Percentiles rank a stretch among this genome's conserved stretches.
phyloP scores from a whole-genome alignment of 2,329 filamentous ascomycete species.

The Fusarium albosuccineum region DNA sequence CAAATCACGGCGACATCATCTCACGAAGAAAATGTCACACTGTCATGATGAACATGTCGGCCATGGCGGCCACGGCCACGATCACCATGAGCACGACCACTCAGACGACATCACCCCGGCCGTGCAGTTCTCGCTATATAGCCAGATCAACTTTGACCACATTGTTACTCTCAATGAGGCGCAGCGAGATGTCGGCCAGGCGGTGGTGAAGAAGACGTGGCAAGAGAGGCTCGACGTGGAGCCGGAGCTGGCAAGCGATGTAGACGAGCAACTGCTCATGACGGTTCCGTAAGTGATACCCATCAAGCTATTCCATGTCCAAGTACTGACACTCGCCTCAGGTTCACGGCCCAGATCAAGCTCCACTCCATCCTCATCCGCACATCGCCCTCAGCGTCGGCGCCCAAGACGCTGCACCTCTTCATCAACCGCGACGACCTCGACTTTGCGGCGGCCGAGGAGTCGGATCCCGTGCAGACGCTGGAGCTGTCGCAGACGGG shows the following conservation, averaged over 20 bases:
- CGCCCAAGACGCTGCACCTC: constrained; percentile 86
- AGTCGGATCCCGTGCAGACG: constrained; percentile 78
- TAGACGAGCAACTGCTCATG: constrained; percentile 95
- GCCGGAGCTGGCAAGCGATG: constrained; percentile 86
- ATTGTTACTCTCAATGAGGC: constrained; percentile 90
- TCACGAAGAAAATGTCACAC: constrained; percentile 54
- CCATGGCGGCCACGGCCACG: constrained; percentile 67
- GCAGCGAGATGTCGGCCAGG: constrained; percentile 74
- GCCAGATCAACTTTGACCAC: constrained; percentile 89
- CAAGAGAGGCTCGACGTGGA: constrained; percentile 77
- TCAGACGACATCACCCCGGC: constrained; percentile 93
- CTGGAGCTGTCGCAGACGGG: constrained; percentile 82
- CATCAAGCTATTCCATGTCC: neutral
- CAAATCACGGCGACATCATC: neutral
- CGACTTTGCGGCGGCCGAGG: constrained; percentile 83
- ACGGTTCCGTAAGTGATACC: constrained; percentile 78
- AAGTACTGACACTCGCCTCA: constrained; percentile 51
- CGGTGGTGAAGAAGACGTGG: constrained; percentile 92
- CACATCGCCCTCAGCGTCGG: constrained; percentile 76
- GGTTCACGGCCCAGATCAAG: constrained; percentile 94
- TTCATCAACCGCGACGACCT: constrained; percentile 89
- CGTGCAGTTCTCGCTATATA: constrained; percentile 90
- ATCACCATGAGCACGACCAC: constrained; percentile 81
- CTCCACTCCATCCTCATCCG: constrained; percentile 91
- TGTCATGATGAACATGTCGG: constrained; percentile 65